Conservation (phyloP, 23 red algal species). For the Gracilaria domingensis region DNA sequence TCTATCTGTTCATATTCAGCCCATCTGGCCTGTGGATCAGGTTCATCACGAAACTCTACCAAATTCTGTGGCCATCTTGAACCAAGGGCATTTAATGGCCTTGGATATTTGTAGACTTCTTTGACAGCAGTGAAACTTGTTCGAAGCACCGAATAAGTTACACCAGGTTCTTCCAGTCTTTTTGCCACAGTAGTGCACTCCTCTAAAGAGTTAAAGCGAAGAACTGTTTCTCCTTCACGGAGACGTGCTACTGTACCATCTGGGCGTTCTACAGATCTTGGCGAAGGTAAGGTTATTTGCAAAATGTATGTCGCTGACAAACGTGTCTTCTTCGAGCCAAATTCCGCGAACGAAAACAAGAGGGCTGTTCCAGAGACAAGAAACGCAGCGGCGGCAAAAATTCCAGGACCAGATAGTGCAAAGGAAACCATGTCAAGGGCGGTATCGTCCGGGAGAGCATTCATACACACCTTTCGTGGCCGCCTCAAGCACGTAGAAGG, state of each 20-base stretch:
- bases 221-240: conserved; percentile 39
- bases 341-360: conserved; percentile 50
- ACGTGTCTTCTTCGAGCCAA: conserved; percentile 14
- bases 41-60: conserved; percentile 25
- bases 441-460: conserved; percentile 59
- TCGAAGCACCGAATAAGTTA: conserved; percentile 31
- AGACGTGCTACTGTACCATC: conserved; percentile 33
- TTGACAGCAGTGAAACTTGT: conserved; percentile 1
- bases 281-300: conserved; percentile 6
- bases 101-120: conserved; percentile 25
- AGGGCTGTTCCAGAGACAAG: conserved; percentile 13
- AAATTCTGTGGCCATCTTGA: conserved; percentile 19
- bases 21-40: conserved; percentile 39
- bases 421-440: conserved; percentile 64
- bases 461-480: background rate
- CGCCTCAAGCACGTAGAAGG: background rate
- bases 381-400: conserved; percentile 49
- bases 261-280: conserved; percentile 31
- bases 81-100: conserved; percentile 15
- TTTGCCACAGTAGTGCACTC: conserved; percentile 31
- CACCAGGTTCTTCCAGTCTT: conserved; percentile 26
- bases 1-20: conserved; percentile 55
- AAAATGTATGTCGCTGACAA: conserved; percentile 6
- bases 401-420: conserved; percentile 57
- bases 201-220: conserved; percentile 34